phyloP scores from a whole-genome alignment of 1,284 basidiomycete genomes.

The Ceratobasidium sp. region DNA sequence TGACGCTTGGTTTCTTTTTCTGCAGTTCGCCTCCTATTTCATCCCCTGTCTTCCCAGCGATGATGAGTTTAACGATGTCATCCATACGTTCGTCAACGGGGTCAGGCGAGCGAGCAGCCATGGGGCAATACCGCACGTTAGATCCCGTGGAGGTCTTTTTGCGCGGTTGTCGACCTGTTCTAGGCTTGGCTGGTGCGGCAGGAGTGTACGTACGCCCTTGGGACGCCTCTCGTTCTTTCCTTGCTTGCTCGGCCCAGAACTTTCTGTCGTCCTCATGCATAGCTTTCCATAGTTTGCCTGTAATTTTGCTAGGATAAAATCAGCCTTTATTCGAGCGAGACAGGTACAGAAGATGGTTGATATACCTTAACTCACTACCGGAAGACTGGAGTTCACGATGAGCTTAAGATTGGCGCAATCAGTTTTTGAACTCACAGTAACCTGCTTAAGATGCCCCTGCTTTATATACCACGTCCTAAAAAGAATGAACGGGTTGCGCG shows the following conservation, averaged over 20 bases:
- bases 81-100: constrained; percentile 35
- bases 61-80: constrained; percentile 37
- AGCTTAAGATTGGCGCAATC: background rate
- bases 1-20: background rate
- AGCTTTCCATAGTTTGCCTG: constrained; percentile 39
- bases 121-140: constrained; percentile 22
- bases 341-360: background rate
- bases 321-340: background rate
- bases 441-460: constrained; percentile 32
- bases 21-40: constrained; percentile 27
- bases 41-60: constrained; percentile 35
- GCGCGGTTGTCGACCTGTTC: constrained; percentile 7
- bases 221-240: constrained; percentile 30
- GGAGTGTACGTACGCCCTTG: constrained; percentile 16
- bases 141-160: constrained; percentile 24
- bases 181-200: constrained; percentile 12
- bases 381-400: constrained; percentile 18
- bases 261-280: constrained; percentile 38
- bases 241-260: constrained; percentile 39
- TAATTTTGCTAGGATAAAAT: constrained; percentile 34
- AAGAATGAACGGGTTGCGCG: constrained; percentile 38
- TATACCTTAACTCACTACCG: constrained; percentile 34
- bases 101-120: constrained; percentile 16
- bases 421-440: constrained; percentile 21
- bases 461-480: constrained; percentile 40